A percentile compares a stretch with the other conserved stretches of the same genome.
Conservation (phyloP, 2,329 filamentous ascomycete genomes). For the Penicillium sp. region DNA sequence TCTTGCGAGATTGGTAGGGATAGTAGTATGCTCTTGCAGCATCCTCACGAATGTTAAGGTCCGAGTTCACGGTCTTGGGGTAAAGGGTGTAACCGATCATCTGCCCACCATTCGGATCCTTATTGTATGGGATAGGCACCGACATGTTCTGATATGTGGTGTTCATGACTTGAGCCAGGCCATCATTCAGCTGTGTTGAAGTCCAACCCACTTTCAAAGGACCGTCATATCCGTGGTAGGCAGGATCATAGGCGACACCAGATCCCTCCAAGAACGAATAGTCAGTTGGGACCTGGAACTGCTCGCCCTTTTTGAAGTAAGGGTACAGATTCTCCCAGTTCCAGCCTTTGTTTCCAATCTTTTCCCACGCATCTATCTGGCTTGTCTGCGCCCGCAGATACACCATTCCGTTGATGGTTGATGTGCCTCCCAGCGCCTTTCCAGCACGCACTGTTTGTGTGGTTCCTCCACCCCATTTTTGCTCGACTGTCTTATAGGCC, state of each 20-base stretch:
- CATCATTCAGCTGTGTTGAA: conserved; percentile 19
- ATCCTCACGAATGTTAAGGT: conserved; percentile 44
- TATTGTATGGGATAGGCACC: conserved; percentile 37
- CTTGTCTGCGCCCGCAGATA: conserved; percentile 37
- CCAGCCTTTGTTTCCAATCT: conserved; percentile 31
- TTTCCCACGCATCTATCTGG: conserved; percentile 41
- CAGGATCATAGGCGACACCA: conserved; percentile 25
- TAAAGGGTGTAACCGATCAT: conserved; percentile 48
- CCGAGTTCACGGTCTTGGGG: conserved; percentile 44
- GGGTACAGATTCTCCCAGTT: conserved; percentile 32
- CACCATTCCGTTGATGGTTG: conserved; percentile 45
- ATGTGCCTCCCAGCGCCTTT: conserved; percentile 46
- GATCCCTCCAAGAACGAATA: conserved; percentile 17
- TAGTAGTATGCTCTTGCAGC: conserved; percentile 52
- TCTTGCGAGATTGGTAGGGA: conserved; percentile 41
- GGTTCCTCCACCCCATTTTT: conserved; percentile 35
- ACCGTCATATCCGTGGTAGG: conserved; percentile 28
- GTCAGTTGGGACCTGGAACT: conserved; percentile 21
- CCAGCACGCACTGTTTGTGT: conserved; percentile 38
- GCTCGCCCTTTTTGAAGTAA: conserved; percentile 27
- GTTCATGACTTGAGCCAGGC: conserved; percentile 18
- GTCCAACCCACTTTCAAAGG: conserved; percentile 29
- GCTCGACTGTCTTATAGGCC: conserved; percentile 40
- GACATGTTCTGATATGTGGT: conserved; percentile 31
- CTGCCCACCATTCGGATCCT: conserved; percentile 45